Evolutionary conservation across 768 basidiomycete species (phyloP).

Genomic region (Tylopilus sp.): DNA sequence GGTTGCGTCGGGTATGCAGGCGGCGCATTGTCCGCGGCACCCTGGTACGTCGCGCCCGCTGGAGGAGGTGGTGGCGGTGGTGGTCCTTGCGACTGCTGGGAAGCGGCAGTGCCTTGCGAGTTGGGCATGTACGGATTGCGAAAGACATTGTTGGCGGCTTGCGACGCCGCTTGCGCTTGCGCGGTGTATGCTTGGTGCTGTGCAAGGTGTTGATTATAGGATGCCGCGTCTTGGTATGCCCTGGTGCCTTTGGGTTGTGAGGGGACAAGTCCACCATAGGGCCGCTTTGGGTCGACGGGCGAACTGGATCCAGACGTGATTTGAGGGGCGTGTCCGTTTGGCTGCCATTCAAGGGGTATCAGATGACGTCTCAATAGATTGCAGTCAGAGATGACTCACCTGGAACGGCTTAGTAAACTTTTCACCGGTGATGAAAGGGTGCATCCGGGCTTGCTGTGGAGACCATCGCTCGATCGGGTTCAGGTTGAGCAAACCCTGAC

Average conservation of each 20-base stretch:
- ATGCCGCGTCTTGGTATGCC: conserved; percentile 87
- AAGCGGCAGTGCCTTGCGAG: conserved; percentile 36
- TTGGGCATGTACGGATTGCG: conserved; percentile 80
- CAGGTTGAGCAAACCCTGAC: conserved; percentile 88
- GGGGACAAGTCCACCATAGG: conserved; percentile 90
- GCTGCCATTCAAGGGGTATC: conserved; percentile 34
- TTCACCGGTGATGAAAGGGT: conserved; percentile 98
- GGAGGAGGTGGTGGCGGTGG: conserved; percentile 7
- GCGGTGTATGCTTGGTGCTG: conserved; percentile 94
- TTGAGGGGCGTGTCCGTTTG: conserved; percentile 43
- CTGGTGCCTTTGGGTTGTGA: conserved; percentile 84
- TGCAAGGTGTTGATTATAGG: conserved; percentile 91
- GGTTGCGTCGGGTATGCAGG: conserved; percentile 25
- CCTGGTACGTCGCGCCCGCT: conserved; percentile 21
- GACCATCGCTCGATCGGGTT: conserved; percentile 97
- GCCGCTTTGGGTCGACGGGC: conserved; percentile 70
- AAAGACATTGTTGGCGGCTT: conserved; percentile 65
- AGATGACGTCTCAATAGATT: conserved; percentile 4
- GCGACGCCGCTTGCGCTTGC: conserved; percentile 72
- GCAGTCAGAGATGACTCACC: conserved; percentile 44
- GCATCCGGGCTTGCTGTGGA: conserved; percentile 90
- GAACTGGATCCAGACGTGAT: conserved; percentile 30
- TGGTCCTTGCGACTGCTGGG: conserved; percentile 24
- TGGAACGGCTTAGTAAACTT: conserved; percentile 86
- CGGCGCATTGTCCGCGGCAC: conserved; percentile 13